A percentile compares a stretch with the other conserved stretches of the same genome.
phyloP scores from a whole-genome alignment of 73 alveolate species.

The Durusdinium trenchii region DNA sequence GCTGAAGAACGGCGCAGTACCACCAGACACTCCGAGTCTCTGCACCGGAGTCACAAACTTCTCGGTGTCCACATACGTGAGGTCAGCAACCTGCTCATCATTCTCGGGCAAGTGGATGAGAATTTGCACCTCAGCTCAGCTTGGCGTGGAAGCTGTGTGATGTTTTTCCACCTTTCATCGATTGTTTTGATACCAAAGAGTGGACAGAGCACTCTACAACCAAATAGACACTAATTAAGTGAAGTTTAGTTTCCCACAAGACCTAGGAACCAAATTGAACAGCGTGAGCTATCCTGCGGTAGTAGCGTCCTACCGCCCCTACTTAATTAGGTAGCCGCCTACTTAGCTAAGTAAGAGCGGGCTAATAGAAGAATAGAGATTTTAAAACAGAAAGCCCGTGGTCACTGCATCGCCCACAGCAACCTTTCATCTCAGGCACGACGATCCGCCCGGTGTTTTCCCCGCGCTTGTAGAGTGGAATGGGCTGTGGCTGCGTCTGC shows the following conservation, averaged over 20 bases:
- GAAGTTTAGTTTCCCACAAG: too few species aligned
- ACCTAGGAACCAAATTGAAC: too few species aligned
- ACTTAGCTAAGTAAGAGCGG: too few species aligned
- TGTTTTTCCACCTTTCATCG: neutral
- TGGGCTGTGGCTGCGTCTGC: slow-evolving; percentile 87
- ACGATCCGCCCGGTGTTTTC: slow-evolving; percentile 60
- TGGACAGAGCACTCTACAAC: neutral
- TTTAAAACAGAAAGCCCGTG: too few species aligned
- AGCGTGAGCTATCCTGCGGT: too few species aligned
- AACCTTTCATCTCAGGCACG: neutral
- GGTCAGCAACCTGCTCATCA: neutral
- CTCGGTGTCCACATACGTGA: neutral
- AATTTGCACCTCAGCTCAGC: slow-evolving; percentile 30
- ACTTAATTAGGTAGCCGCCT: too few species aligned
- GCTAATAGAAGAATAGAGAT: too few species aligned
- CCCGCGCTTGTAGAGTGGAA: slow-evolving; percentile 45
- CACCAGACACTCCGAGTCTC: slow-evolving; percentile 89
- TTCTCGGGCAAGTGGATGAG: slow-evolving; percentile 33
- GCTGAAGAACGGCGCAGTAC: slow-evolving; percentile 87
- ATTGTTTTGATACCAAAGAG: too few species aligned
- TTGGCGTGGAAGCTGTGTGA: too few species aligned
- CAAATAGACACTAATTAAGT: too few species aligned
- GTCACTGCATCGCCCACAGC: neutral
- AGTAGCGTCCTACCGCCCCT: too few species aligned
- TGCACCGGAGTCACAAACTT: slow-evolving; percentile 69